These are phyloP conservation scores for Alloteropsis semialata DNA, from an alignment of 176 grass and related monocot species.

Conservation along the genomic window DNA sequence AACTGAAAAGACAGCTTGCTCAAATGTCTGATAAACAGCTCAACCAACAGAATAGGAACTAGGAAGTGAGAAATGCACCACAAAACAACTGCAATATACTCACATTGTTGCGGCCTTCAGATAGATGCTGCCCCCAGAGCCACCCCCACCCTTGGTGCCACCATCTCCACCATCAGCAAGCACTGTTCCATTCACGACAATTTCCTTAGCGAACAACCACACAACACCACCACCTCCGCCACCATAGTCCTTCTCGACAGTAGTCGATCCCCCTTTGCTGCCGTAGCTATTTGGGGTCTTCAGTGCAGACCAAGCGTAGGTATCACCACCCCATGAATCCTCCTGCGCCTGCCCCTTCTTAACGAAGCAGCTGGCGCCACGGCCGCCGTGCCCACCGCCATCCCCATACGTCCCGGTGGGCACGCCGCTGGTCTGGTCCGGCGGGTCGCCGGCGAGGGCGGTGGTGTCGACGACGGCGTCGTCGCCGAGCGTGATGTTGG, in stretches of 20 bases:
- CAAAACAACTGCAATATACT: slow-evolving; percentile 30
- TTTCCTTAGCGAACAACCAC: slow-evolving; percentile 63
- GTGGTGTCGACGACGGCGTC: slow-evolving; percentile 58
- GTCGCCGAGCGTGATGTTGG: slow-evolving; percentile 49
- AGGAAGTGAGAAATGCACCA: neutral
- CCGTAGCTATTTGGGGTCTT: slow-evolving; percentile 66
- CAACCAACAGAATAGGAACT: neutral
- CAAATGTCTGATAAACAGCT: slow-evolving; percentile 11
- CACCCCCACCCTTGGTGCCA: slow-evolving; percentile 74
- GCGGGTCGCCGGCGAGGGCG: slow-evolving; percentile 62
- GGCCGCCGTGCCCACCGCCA: slow-evolving; percentile 80
- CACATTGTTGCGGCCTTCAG: slow-evolving; percentile 74
- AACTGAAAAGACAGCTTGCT: neutral
- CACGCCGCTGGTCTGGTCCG: slow-evolving; percentile 58
- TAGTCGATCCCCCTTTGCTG: slow-evolving; percentile 83
- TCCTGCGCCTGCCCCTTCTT: slow-evolving; percentile 71
- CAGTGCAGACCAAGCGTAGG: slow-evolving; percentile 68
- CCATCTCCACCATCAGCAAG: slow-evolving; percentile 72
- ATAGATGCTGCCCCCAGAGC: slow-evolving; percentile 91
- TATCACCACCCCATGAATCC: slow-evolving; percentile 95
- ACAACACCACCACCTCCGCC: slow-evolving; percentile 78
- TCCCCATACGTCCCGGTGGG: slow-evolving; percentile 72
- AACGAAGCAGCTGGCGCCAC: slow-evolving; percentile 79
- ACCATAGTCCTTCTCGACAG: slow-evolving; percentile 77
- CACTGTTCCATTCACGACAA: slow-evolving; percentile 66